Base-by-base conservation (phyloP, 768 basidiomycete species). In the Agrocybe pediades region DNA sequence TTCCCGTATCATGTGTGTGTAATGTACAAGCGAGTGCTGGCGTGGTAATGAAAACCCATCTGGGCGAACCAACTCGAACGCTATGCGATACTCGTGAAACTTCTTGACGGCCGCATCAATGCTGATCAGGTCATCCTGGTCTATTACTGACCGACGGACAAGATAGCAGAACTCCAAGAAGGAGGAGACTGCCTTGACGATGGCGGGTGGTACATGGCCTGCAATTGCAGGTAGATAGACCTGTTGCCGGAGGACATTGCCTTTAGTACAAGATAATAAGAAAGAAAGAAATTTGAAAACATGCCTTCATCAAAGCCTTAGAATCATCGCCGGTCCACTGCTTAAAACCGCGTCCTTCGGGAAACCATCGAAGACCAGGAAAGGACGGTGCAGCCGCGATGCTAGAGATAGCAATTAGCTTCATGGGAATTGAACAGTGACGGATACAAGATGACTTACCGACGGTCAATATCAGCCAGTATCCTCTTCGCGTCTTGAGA, bases 231-330 rank as follows among this genome's bases (percentile, higher is more conserved):
- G 48, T 42, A 68, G n/a, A 42, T 64, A 67, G 4, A 68, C 65
- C 65, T 68, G 36, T 36, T 24, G 16, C 16, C 0, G 16, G 7
- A 27, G 26, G 4, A 41, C n/a, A n/a, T n/a, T n/a, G n/a, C n/a
- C n/a, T n/a, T 46, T 13, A 33, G 40, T 24, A 16, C 16, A 25
- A 6, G n/a, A 20, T 11, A 41, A 20, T 21, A 46, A 24, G 9
- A 24, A 2, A 13, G 9, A 23, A 0, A 23, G 9, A 51, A 39
- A 25, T 15, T 66, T 16, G 27, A 1, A 24, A 39, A 46, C 49
- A 25, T 45, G 68, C 71, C 64, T 72, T 72, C 69, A 72, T 70
- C 4, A 70, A 46, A 6, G 67, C 71, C 47, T 72, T 70, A 16
- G 66, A 70, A 39, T 68, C 67, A 56, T 71, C 67, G 11, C 54